A percentile compares a stretch with the other conserved stretches of the same genome.
Evolutionary conservation across 768 basidiomycete genomes (phyloP).

Genomic region (Mycena pura): DNA sequence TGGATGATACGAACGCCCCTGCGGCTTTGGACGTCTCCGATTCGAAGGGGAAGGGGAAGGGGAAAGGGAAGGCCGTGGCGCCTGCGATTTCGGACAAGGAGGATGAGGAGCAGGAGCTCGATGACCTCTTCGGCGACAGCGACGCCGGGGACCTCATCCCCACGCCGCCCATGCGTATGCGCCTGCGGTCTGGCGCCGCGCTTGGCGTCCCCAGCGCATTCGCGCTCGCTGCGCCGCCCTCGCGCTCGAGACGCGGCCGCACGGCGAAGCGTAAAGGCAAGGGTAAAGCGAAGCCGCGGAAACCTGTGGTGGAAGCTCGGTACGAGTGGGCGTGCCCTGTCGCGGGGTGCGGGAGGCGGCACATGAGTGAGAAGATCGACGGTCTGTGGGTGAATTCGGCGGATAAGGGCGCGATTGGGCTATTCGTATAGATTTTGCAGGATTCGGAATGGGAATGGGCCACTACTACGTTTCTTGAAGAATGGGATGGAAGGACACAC

Average conservation of each 20-base stretch:
- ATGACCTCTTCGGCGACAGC: conserved; percentile 15
- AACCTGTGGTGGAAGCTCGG: conserved; percentile 51
- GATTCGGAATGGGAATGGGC: neutral
- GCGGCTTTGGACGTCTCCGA: neutral
- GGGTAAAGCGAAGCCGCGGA: conserved; percentile 39
- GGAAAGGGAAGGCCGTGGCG: conserved; percentile 48
- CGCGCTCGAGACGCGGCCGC: neutral
- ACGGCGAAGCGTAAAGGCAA: conserved; percentile 18
- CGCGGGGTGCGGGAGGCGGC: conserved; percentile 55
- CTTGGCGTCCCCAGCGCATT: neutral
- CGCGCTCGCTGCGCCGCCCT: conserved; percentile 16
- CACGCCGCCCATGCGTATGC: conserved; percentile 53
- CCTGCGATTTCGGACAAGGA: conserved; percentile 13
- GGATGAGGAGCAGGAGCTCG: conserved; percentile 24
- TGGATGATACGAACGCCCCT: conserved; percentile 13
- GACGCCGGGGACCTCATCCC: conserved; percentile 17
- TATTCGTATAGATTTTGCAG: conserved; percentile 45
- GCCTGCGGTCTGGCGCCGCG: conserved; percentile 55
- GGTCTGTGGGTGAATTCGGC: conserved; percentile 55
- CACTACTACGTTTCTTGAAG: neutral
- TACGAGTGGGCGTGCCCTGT: conserved; percentile 74
- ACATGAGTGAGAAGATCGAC: conserved; percentile 62
- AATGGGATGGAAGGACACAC: neutral
- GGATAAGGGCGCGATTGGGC: conserved; percentile 40
- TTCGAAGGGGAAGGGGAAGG: conserved; percentile 45